Conservation (phyloP, 805 yeast genomes). For the Candida sithepensis region DNA sequence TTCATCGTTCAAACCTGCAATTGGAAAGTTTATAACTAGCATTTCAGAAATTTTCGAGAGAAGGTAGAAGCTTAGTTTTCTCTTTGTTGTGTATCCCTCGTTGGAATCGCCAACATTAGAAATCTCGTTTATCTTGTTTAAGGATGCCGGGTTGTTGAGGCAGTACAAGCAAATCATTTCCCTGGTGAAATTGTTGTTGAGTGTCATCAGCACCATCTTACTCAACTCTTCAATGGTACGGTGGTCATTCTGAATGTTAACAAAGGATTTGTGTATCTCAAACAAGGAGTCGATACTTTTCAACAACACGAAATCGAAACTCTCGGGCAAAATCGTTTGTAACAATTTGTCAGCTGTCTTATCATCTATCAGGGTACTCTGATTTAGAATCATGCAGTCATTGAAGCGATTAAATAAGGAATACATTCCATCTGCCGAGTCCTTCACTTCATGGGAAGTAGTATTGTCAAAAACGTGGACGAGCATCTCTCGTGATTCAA, state of each 20-base stretch:
- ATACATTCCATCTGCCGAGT: constrained; percentile 7
- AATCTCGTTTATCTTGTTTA: constrained; percentile 18
- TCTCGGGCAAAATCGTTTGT: constrained; percentile 7
- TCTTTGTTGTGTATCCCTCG: constrained; percentile 14
- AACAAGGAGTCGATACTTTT: constrained; percentile 8
- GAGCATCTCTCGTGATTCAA: constrained; percentile 10
- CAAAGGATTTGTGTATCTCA: constrained; percentile 3
- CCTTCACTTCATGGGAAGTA: background rate
- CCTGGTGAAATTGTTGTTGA: constrained; percentile 16
- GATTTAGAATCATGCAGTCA: constrained; percentile 17
- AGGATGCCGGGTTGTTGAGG: constrained; percentile 13
- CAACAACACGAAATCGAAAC: constrained; percentile 3
- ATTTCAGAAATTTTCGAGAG: constrained; percentile 14
- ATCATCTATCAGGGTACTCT: constrained; percentile 20
- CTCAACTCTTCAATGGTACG: constrained; percentile 3
- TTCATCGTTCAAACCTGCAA: constrained; percentile 9
- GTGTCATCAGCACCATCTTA: constrained; percentile 2
- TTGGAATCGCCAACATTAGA: constrained; percentile 18
- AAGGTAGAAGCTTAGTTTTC: constrained; percentile 24
- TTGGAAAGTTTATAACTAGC: constrained; percentile 13
- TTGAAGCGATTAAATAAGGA: constrained; percentile 19
- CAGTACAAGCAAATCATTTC: constrained; percentile 15
- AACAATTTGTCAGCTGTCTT: constrained; percentile 6
- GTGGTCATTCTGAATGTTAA: background rate
- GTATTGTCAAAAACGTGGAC: constrained; percentile 6